phyloP scores from a whole-genome alignment of 139 green algal genomes.

The Mesostigma viride region DNA sequence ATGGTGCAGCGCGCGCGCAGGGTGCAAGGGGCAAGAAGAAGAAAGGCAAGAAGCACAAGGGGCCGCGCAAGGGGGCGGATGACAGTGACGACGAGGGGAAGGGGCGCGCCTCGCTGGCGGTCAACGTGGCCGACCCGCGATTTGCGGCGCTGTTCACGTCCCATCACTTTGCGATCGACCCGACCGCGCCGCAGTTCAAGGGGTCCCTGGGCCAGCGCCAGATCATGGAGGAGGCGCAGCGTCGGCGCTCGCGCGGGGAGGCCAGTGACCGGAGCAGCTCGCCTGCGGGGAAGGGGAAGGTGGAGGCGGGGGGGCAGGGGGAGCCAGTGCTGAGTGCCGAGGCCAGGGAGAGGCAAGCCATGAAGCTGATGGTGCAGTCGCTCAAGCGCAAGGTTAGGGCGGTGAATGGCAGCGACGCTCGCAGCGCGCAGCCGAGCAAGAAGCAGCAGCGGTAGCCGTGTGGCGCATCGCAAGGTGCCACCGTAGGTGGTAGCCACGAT shows the following conservation, averaged over 20 bases:
- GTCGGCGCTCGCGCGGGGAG: slow-evolving; percentile 4
- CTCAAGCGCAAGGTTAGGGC: slow-evolving; percentile 28
- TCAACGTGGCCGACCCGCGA: slow-evolving; percentile 57
- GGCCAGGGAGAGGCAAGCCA: slow-evolving; percentile 2
- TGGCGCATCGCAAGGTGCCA: too few species aligned
- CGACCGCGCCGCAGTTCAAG: slow-evolving; percentile 74
- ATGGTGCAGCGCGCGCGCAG: background rate
- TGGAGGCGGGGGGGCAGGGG: background rate
- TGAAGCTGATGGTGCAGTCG: slow-evolving; percentile 17
- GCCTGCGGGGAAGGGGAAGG: background rate
- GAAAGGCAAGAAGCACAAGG: slow-evolving; percentile 22
- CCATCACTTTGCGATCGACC: slow-evolving; percentile 72
- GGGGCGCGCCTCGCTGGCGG: too few species aligned
- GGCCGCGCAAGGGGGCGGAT: slow-evolving; percentile 3
- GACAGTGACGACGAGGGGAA: slow-evolving; percentile 10
- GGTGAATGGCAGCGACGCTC: too few species aligned
- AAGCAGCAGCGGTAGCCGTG: too few species aligned
- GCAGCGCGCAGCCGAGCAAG: too few species aligned
- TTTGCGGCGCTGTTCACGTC: slow-evolving; percentile 58
- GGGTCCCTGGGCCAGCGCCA: slow-evolving; percentile 17
- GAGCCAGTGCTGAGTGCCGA: background rate
- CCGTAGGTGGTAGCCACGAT: too few species aligned
- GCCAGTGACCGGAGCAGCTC: background rate
- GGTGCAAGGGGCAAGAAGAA: slow-evolving; percentile 18
- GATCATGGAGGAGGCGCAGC: slow-evolving; percentile 27